A percentile compares a stretch with the other conserved stretches of the same genome.
These are phyloP conservation scores for Phascolomyces articulosus DNA, from an alignment of 371 early-diverging fungal species.

Conservation along the genomic window DNA sequence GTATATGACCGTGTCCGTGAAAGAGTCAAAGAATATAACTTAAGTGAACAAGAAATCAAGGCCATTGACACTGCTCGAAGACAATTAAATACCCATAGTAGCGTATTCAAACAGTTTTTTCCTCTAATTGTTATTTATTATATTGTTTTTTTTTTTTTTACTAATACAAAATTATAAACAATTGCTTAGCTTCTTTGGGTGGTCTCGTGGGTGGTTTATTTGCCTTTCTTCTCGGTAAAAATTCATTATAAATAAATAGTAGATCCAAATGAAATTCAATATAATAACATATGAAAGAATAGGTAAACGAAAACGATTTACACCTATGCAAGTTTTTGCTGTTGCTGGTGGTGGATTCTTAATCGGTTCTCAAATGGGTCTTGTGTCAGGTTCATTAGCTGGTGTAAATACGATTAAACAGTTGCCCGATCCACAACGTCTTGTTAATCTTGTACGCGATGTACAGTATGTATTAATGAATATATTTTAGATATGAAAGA, in stretches of 20 bases:
- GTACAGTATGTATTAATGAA: conserved; percentile 40
- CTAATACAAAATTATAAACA: too few species aligned
- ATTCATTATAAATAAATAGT: background rate
- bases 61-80: conserved; percentile 45
- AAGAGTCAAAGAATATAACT: conserved; percentile 42
- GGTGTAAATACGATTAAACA: conserved; percentile 44
- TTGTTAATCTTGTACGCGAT: conserved; percentile 40
- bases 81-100: conserved; percentile 43
- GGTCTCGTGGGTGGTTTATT: conserved; percentile 37
- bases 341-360: conserved; percentile 47
- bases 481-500: background rate
- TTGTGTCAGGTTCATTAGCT: conserved; percentile 45
- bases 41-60: conserved; percentile 45
- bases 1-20: conserved; percentile 42
- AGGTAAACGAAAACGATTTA: conserved; percentile 36
- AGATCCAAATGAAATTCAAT: background rate
- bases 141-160: background rate
- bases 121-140: conserved; percentile 3
- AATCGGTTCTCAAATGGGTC: conserved; percentile 51
- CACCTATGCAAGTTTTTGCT: conserved; percentile 33
- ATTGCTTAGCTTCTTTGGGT: conserved; percentile 46
- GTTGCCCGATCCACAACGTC: conserved; percentile 42
- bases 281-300: background rate
- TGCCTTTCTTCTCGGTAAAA: conserved; percentile 33
- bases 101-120: background rate